These are phyloP conservation scores for Kwoniella dejecticola DNA, from an alignment of 768 basidiomycete species.

Conservation along the genomic window DNA sequence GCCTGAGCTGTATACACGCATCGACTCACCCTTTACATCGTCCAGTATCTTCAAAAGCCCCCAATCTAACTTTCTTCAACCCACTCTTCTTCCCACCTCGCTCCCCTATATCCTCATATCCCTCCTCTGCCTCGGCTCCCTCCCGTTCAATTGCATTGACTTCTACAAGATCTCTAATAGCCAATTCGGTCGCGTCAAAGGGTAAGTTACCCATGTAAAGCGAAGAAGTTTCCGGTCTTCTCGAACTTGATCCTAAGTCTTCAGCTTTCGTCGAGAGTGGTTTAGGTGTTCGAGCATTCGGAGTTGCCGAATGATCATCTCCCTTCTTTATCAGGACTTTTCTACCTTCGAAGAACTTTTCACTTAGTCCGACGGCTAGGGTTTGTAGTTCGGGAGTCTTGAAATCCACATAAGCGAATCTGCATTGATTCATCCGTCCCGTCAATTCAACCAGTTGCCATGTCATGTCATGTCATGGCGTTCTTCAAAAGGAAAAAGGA, in stretches of 20 bases:
- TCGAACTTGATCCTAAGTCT: conserved; percentile 66
- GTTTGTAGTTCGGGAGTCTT: conserved; percentile 71
- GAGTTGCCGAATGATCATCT: conserved; percentile 65
- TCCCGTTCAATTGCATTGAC: conserved; percentile 60
- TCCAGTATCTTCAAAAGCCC: conserved; percentile 94
- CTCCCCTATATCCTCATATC: conserved; percentile 60
- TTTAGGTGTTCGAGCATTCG: conserved; percentile 56
- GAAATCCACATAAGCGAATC: conserved; percentile 97
- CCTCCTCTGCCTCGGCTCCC: conserved; percentile 34
- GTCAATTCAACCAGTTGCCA: no score
- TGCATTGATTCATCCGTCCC: conserved; percentile 55
- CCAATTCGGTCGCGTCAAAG: conserved; percentile 81
- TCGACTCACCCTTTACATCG: conserved; percentile 93
- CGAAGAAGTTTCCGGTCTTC: conserved; percentile 66
- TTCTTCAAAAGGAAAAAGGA: no score
- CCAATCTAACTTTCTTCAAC: conserved; percentile 78
- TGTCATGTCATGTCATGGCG: no score
- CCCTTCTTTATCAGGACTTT: conserved; percentile 92
- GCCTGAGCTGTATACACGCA: conserved; percentile 12
- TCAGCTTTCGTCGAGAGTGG: conserved; percentile 53
- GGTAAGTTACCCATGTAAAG: conserved; percentile 91
- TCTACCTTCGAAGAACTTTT: conserved; percentile 78
- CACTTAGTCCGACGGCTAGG: conserved; percentile 76
- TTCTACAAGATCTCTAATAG: conserved; percentile 72
- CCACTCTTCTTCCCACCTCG: conserved; percentile 53